A percentile compares a stretch with the other conserved stretches of the same genome.
These are phyloP conservation scores for Ganoderma meredithae DNA, from an alignment of 1,284 basidiomycete species.

Conservation along the genomic window DNA sequence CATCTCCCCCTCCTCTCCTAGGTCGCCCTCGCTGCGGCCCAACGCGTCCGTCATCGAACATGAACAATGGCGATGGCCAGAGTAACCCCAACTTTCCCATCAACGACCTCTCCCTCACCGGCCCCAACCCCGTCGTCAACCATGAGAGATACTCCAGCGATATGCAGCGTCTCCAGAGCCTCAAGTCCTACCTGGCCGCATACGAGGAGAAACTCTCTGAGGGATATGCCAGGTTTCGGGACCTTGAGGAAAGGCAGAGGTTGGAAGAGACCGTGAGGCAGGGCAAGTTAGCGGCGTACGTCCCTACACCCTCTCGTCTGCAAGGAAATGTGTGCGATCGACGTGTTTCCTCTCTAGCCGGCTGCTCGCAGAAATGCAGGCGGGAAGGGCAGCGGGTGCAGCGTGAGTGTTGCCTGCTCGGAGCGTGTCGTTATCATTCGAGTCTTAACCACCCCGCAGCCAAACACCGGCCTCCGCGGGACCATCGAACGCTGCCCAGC, in stretches of 20 bases:
- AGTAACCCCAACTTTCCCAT: neutral
- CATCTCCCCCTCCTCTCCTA: neutral
- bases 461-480: conserved; percentile 9
- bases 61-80: conserved; percentile 32
- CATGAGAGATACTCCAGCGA: conserved; percentile 39
- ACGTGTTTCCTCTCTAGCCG: conserved; percentile 12
- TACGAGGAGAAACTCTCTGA: conserved; percentile 45
- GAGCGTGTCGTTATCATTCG: neutral
- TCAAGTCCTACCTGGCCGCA: conserved; percentile 40
- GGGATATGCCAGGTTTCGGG: conserved; percentile 40
- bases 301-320: neutral
- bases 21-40: neutral
- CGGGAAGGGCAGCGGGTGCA: neutral
- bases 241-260: conserved; percentile 39
- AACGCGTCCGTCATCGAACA: conserved; percentile 11
- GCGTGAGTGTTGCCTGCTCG: neutral
- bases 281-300: conserved; percentile 51
- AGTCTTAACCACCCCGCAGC: neutral
- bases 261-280: conserved; percentile 42
- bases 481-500: conserved; percentile 1
- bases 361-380: conserved; percentile 16
- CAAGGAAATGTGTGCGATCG: neutral
- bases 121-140: conserved; percentile 24
- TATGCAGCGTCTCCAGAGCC: conserved; percentile 43
- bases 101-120: conserved; percentile 23